phyloP scores from a whole-genome alignment of 768 basidiomycete species.

The Pleurotus ostreatus region DNA sequence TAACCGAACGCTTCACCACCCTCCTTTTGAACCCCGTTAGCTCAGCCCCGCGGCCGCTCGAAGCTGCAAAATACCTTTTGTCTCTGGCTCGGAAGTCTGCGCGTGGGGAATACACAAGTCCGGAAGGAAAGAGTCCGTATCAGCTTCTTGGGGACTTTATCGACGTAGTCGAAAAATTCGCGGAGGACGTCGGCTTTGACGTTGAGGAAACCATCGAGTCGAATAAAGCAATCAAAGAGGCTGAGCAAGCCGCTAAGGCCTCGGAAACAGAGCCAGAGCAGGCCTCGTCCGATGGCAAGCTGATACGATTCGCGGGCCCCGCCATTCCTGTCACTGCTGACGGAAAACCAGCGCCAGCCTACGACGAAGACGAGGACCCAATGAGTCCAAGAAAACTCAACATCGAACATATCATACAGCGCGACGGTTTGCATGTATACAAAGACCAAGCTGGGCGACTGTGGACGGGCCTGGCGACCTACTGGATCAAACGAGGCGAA shows the following conservation, averaged over 20 bases:
- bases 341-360: constrained; percentile 44
- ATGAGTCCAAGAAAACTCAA: constrained; percentile 67
- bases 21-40: constrained; percentile 64
- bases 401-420: constrained; percentile 78
- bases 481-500: constrained; percentile 97
- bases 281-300: constrained; percentile 51
- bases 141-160: constrained; percentile 92
- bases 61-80: constrained; percentile 89
- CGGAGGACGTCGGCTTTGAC: constrained; percentile 91
- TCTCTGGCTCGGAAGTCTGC: constrained; percentile 81
- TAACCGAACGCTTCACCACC: constrained; percentile 76
- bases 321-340: constrained; percentile 49
- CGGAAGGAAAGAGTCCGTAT: constrained; percentile 94
- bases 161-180: constrained; percentile 83
- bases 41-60: constrained; percentile 69
- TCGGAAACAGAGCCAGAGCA: constrained; percentile 25
- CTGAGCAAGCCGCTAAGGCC: constrained; percentile 27
- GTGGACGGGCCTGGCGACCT: constrained; percentile 95
- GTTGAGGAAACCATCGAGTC: constrained; percentile 67
- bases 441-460: constrained; percentile 95
- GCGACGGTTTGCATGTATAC: constrained; percentile 85
- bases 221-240: constrained; percentile 44
- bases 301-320: constrained; percentile 71
- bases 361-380: constrained; percentile 86
- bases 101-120: constrained; percentile 76